Percentiles rank a stretch among this genome's conserved stretches.
phyloP scores from a whole-genome alignment of 257 asterid genomes.

The Solanum chiquidenum region DNA sequence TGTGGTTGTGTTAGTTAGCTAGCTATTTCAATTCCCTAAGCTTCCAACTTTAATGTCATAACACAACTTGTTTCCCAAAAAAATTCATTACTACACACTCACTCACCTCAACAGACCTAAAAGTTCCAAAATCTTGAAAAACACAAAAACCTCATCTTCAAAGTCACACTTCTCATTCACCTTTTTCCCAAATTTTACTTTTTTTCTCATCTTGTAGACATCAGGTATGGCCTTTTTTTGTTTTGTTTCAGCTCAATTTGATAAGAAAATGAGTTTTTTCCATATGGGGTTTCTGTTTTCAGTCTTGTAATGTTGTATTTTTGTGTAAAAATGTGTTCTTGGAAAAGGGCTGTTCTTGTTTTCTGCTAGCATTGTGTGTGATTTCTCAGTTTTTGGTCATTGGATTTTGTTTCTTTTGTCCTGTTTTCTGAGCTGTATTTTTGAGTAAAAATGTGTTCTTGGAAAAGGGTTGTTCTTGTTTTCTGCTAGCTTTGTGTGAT shows the following conservation, averaged over 20 bases:
- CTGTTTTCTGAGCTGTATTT: not conserved
- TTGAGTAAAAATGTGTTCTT: not conserved
- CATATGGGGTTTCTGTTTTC: not conserved
- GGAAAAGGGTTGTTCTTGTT: not conserved
- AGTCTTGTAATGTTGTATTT: not conserved
- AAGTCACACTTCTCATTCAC: not conserved
- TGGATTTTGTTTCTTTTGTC: conserved; percentile 5
- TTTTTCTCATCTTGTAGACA: not conserved
- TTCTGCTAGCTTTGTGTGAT: not conserved
- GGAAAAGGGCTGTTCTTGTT: not conserved
- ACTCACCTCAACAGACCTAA: not conserved
- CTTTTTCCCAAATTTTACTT: not conserved
- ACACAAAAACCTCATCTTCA: not conserved
- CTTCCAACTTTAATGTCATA: conserved; percentile 8
- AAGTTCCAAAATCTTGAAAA: not conserved
- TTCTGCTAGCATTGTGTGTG: not conserved
- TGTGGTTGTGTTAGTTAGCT: conserved; percentile 8
- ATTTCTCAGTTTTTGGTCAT: not conserved
- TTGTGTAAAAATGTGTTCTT: not conserved
- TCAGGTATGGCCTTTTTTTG: not conserved
- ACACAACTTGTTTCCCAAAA: not conserved
- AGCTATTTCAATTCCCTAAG: conserved; percentile 6
- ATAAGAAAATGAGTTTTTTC: not conserved
- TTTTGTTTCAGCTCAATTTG: not conserved
- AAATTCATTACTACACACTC: not conserved